phyloP scores from a whole-genome alignment of 495 filamentous ascomycete genomes.

The Podospora pseudopauciseta region DNA sequence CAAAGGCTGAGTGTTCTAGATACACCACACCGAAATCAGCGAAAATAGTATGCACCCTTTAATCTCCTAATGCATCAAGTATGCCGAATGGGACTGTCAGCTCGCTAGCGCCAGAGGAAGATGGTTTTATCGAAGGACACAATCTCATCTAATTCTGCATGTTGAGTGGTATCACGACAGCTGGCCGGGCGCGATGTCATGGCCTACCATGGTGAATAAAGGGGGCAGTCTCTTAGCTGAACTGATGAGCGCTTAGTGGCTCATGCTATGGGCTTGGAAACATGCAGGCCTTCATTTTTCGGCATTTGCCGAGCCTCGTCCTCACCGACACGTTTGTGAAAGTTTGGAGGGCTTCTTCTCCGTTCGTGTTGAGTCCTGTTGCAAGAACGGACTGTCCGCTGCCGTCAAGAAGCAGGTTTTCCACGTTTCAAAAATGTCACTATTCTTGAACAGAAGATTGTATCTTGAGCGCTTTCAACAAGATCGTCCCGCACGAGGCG shows the following conservation, averaged over 20 bases:
- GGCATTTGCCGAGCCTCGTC: slow-evolving; percentile 1
- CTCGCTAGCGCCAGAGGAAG: neutral
- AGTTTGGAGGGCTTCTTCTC: neutral
- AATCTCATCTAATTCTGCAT: neutral
- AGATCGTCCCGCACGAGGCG: neutral
- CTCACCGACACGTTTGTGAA: neutral
- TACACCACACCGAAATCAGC: neutral
- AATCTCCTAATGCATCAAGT: neutral
- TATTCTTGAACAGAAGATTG: neutral
- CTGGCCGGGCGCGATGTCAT: neutral
- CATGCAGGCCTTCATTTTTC: neutral
- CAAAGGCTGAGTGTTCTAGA: too few species aligned
- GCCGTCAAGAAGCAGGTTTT: neutral
- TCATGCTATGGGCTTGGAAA: neutral
- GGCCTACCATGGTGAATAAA: neutral
- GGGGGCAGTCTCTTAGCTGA: neutral
- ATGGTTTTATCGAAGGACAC: neutral
- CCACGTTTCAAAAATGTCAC: neutral
- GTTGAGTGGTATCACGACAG: neutral
- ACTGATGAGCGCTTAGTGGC: neutral
- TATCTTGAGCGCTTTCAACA: neutral
- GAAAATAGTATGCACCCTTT: neutral
- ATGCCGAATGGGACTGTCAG: neutral
- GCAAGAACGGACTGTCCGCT: neutral
- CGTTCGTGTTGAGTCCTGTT: neutral